A percentile compares a stretch with the other conserved stretches of the same genome.
Conservation (phyloP, 768 basidiomycete species). For the Russula vinacea region DNA sequence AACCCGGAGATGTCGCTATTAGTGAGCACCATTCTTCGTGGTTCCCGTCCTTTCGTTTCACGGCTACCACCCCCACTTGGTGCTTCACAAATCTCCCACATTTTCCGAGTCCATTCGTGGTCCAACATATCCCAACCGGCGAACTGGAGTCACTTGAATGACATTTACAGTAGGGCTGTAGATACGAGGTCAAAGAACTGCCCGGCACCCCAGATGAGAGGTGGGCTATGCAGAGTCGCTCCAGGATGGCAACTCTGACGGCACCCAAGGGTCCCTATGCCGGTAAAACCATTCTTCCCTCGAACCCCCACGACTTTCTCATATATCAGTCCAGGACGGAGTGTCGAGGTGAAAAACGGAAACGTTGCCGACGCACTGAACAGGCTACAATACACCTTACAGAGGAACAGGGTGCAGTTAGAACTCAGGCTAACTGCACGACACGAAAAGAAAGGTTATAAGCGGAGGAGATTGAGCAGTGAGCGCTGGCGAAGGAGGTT, state of each 20-base stretch:
- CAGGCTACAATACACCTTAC: slow-evolving; percentile 50
- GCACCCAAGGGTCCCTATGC: slow-evolving; percentile 23
- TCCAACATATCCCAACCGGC: slow-evolving; percentile 3
- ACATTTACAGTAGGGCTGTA: slow-evolving; percentile 3
- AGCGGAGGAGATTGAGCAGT: slow-evolving; percentile 69
- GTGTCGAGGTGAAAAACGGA: slow-evolving; percentile 45
- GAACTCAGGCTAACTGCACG: slow-evolving; percentile 52
- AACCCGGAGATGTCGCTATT: slow-evolving; percentile 14
- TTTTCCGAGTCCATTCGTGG: slow-evolving; percentile 1
- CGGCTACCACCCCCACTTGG: neutral
- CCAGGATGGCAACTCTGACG: slow-evolving; percentile 6
- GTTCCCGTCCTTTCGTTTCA: neutral
- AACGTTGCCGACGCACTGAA: slow-evolving; percentile 49
- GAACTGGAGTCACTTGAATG: slow-evolving; percentile 24
- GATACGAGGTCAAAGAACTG: slow-evolving; percentile 1
- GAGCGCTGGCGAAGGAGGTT: slow-evolving; percentile 78
- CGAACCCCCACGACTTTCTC: slow-evolving; percentile 10
- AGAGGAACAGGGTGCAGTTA: slow-evolving; percentile 51
- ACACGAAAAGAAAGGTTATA: slow-evolving; percentile 82
- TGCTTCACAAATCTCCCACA: neutral
- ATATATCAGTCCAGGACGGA: slow-evolving; percentile 51
- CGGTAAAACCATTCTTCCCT: slow-evolving; percentile 5
- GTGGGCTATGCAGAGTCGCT: slow-evolving; percentile 20
- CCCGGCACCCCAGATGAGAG: slow-evolving; percentile 9
- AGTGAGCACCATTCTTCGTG: neutral